Evolutionary conservation across 129 eudicot genomes (phyloP).

Genomic region (carrot (Daucus carota)): DNA sequence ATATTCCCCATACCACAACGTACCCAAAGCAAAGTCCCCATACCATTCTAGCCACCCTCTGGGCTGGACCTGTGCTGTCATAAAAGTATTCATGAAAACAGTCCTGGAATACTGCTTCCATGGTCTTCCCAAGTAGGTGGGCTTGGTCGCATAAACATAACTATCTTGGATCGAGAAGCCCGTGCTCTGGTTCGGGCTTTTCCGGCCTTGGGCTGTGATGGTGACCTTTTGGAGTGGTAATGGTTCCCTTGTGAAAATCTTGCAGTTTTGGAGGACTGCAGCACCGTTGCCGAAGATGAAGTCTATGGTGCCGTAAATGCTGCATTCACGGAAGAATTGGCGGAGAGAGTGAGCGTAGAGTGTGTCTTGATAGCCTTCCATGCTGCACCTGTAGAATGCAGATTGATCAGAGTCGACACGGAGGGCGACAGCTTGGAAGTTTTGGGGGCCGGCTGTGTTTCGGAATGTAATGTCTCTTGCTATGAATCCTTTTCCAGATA

Average conservation of each 20-base stretch:
- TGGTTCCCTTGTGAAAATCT: constrained; percentile 64
- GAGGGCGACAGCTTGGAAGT: constrained; percentile 78
- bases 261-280: constrained; percentile 72
- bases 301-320: constrained; percentile 78
- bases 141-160: constrained; percentile 54
- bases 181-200: constrained; percentile 69
- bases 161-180: constrained; percentile 84
- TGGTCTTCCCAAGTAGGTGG: constrained; percentile 88
- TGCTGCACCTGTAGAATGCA: constrained; percentile 80
- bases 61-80: constrained; percentile 68
- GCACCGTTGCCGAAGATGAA: constrained; percentile 96
- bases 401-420: constrained; percentile 90
- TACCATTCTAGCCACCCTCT: constrained; percentile 95
- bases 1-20: constrained; percentile 86
- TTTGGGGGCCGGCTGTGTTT: constrained; percentile 83
- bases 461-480: constrained; percentile 90
- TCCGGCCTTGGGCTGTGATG: constrained; percentile 83
- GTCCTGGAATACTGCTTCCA: constrained; percentile 84
- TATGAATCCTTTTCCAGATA: constrained; percentile 82
- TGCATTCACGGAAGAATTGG: constrained; percentile 88
- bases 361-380: constrained; percentile 96
- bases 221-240: constrained; percentile 74
- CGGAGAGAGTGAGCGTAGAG: constrained; percentile 91
- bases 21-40: constrained; percentile 64
- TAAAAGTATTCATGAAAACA: constrained; percentile 64